These are phyloP conservation scores for Calonectria pseudoreteaudii DNA, from an alignment of 2,329 filamentous ascomycete genomes.

Conservation along the genomic window DNA sequence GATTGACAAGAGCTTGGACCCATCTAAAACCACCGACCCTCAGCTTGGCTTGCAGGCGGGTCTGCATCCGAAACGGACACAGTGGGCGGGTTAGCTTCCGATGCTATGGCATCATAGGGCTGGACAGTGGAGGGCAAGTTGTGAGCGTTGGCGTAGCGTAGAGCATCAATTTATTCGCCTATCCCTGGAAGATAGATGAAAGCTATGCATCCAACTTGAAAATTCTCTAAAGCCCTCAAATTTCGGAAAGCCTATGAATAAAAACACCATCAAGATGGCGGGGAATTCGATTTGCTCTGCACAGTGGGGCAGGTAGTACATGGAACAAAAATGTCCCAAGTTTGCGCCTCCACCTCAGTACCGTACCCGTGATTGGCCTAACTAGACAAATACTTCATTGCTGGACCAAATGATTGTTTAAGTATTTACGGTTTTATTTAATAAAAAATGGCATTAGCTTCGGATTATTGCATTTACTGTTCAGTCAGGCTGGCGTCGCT, in stretches of 20 bases:
- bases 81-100: background rate
- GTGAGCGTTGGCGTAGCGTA: background rate
- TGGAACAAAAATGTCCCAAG: background rate
- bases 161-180: background rate
- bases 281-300: background rate
- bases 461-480: background rate
- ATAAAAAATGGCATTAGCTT: background rate
- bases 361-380: background rate
- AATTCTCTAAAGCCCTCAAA: background rate
- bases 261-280: background rate
- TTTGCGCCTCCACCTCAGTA: background rate
- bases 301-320: background rate
- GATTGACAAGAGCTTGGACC: background rate
- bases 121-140: background rate
- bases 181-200: background rate
- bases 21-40: background rate
- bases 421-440: background rate
- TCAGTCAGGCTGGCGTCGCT: background rate
- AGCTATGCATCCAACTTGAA: background rate
- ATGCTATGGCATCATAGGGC: background rate
- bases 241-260: background rate
- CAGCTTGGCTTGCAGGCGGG: background rate
- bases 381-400: background rate
- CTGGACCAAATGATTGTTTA: too few relatives aligned
- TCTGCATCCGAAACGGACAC: background rate